Evolutionary conservation across 805 yeast genomes (phyloP), one percentile per base, ranked within the genome.

Genomic region (Pichia thaimueangensis): DNA sequence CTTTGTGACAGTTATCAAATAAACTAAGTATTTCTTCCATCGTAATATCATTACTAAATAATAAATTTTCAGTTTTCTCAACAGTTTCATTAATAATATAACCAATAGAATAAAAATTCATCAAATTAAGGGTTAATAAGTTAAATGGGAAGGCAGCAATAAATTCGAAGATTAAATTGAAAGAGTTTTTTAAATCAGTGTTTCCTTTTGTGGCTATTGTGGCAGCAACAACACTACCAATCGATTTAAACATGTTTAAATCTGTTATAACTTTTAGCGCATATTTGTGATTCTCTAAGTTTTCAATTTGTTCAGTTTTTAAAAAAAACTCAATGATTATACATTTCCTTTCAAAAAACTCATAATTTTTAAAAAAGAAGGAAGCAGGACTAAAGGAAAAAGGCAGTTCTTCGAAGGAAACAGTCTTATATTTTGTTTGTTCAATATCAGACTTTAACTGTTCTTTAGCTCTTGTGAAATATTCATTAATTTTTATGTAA

Each of bases 131-230:
- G 1, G 30, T 3, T 16, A 43, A 21, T 3, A 43, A 3, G 5
- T 16, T 23, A 4, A 36, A n/a, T 17, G 39, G 39, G 19, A 31
- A 28, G 13, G n/a, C 12, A 4, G 29, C 21, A 23, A 44, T 33
- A 28, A 40, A 44, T 3, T 23, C 20, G 25, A 28, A 40, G 11
- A 33, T 33, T 2, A 25, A 27, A 15, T 36, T 30, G 6, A 44
- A 20, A 5, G 41, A 21, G 20, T 20, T 31, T 22, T 36, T 30
- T 5, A 29, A 21, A 33, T 44, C 44, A 11, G 7, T 9, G 11
- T 15, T 11, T 4, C 40, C 35, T 13, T 40, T 44, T 5, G 41
- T 23, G 6, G 30, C 40, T 22, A 41, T 35, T 15, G 35, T 16
- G 8, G 40, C 28, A 9, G 35, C 22, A 12, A 35, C 28, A 16